phyloP scores from a whole-genome alignment of 805 yeast species.

The Wickerhamomyces ciferrii region DNA sequence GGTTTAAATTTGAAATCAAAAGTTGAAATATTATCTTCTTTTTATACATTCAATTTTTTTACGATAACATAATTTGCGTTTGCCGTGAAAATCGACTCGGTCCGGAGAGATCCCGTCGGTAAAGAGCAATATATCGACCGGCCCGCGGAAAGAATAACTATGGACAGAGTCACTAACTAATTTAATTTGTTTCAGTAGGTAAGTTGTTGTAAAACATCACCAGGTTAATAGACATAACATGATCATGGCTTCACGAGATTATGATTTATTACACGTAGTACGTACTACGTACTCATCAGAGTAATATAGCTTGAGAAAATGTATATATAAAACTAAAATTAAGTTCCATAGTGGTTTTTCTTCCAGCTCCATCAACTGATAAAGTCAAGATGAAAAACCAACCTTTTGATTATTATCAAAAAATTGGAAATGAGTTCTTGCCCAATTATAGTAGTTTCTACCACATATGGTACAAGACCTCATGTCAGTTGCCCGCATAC shows the following conservation, averaged over 20 bases:
- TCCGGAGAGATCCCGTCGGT: neutral
- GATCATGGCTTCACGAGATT: too few relatives aligned
- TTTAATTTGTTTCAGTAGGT: too few relatives aligned
- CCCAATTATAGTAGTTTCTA: too few relatives aligned
- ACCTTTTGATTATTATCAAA: neutral
- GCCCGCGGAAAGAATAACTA: neutral
- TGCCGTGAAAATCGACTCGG: neutral
- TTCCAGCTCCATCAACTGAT: neutral
- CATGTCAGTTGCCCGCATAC: too few relatives aligned
- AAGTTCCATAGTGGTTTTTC: neutral
- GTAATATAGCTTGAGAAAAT: too few relatives aligned
- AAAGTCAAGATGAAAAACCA: neutral
- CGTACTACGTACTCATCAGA: too few relatives aligned
- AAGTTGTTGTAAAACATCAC: too few relatives aligned
- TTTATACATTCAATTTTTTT: neutral
- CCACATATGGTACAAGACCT: too few relatives aligned
- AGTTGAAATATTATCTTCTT: neutral
- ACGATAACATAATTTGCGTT: neutral
- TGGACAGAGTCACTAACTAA: neutral
- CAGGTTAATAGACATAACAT: too few relatives aligned
- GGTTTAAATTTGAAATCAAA: neutral
- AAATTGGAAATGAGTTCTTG: neutral
- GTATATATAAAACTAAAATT: too few relatives aligned
- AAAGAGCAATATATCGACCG: neutral
- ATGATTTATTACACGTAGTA: too few relatives aligned